phyloP scores from a whole-genome alignment of 768 basidiomycete genomes.

The Rhizopogon vesiculosus region DNA sequence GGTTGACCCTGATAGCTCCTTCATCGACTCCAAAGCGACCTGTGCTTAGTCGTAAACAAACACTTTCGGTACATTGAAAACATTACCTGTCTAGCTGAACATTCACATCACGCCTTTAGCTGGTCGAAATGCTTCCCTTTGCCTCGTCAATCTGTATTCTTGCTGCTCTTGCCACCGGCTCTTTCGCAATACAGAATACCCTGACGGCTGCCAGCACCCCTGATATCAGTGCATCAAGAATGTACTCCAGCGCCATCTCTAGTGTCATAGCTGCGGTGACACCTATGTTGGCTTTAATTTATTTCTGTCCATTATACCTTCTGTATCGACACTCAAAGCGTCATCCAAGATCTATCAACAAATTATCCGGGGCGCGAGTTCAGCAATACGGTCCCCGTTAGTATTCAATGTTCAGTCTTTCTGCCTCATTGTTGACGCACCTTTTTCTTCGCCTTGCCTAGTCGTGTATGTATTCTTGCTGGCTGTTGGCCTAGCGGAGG shows the following conservation, averaged over 20 bases:
- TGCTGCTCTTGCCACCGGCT: conserved; percentile 27
- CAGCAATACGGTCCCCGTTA: conserved; percentile 52
- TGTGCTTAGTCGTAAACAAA: conserved; percentile 20
- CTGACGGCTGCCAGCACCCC: conserved; percentile 8
- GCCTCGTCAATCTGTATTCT: conserved; percentile 30
- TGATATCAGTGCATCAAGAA: conserved; percentile 23
- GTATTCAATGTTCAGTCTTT: conserved; percentile 11
- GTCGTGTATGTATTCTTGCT: conserved; percentile 51
- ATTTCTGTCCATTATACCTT: conserved; percentile 48
- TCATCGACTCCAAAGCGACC: conserved; percentile 22
- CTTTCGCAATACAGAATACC: conserved; percentile 23
- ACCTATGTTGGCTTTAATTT: conserved; percentile 35
- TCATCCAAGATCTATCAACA: conserved; percentile 46
- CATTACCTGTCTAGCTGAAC: conserved; percentile 7
- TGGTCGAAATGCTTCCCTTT: conserved; percentile 34
- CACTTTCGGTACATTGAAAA: conserved; percentile 25
- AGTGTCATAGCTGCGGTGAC: conserved; percentile 30
- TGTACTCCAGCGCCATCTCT: conserved; percentile 31
- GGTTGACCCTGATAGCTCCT: neutral
- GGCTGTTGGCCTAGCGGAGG: conserved; percentile 43
- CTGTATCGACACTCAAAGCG: conserved; percentile 41
- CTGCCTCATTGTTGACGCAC: conserved; percentile 14
- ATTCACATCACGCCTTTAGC: conserved; percentile 18
- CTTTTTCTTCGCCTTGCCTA: conserved; percentile 12
- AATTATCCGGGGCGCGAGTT: conserved; percentile 39